phyloP scores from a whole-genome alignment of 257 asterid species.

The Misopates orontium region DNA sequence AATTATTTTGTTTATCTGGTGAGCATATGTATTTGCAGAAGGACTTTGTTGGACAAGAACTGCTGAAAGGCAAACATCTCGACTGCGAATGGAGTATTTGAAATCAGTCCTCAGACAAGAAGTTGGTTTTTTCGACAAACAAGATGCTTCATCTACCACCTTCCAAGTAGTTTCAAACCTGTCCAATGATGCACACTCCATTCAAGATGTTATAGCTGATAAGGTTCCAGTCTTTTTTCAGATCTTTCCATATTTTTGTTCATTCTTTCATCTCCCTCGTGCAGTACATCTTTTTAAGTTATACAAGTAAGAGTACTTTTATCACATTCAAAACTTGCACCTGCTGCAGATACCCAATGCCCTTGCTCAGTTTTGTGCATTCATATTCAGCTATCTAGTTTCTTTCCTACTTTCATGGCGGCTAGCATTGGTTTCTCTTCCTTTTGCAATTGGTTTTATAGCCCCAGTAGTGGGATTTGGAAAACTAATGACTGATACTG shows the following conservation, averaged over 20 bases:
- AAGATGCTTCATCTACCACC: conserved; percentile 36
- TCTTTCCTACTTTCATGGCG: conserved; percentile 46
- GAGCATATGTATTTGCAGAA: conserved; percentile 28
- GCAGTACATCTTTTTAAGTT: background rate
- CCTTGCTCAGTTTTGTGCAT: conserved; percentile 36
- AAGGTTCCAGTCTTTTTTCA: conserved; percentile 30
- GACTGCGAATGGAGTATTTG: conserved; percentile 37
- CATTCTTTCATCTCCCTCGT: background rate
- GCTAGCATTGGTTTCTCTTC: conserved; percentile 47
- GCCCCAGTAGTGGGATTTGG: conserved; percentile 41
- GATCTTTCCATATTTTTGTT: background rate
- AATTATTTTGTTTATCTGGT: background rate
- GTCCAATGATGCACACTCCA: conserved; percentile 40
- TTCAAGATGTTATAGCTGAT: conserved; percentile 44
- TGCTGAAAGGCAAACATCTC: conserved; percentile 53
- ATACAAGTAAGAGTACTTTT: no score
- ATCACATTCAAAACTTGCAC: background rate
- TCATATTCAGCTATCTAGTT: conserved; percentile 28
- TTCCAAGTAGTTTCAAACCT: conserved; percentile 39
- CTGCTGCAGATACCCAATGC: conserved; percentile 46
- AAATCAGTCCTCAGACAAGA: conserved; percentile 51
- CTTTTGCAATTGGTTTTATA: conserved; percentile 35
- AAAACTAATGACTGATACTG: conserved; percentile 33
- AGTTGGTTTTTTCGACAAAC: conserved; percentile 43
- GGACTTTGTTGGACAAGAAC: conserved; percentile 58